Percentiles rank a stretch among this genome's conserved stretches.
phyloP scores from a whole-genome alignment of 2,329 filamentous ascomycete species.

The Microsporum ferrugineum region DNA sequence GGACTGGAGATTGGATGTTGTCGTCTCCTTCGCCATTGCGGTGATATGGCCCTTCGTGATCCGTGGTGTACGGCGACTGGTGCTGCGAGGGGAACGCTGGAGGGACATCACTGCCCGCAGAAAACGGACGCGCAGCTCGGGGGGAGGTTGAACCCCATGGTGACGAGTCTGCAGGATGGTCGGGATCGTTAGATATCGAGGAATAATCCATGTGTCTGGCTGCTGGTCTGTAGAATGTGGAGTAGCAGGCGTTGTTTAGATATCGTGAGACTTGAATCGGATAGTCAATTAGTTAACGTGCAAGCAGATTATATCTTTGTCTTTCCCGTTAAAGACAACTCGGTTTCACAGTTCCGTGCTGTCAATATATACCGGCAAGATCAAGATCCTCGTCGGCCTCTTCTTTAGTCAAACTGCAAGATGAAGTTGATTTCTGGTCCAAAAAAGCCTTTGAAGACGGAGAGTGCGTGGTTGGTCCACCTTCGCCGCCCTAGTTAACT shows the following conservation, averaged over 20 bases:
- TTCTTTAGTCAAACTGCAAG: not conserved
- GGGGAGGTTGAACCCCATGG: constrained; percentile 45
- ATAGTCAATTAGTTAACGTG: not conserved
- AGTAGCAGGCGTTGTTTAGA: not conserved
- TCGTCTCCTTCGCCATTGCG: constrained; percentile 10
- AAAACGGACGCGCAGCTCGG: constrained; percentile 30
- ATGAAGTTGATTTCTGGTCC: not conserved
- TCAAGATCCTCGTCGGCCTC: not conserved
- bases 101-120: constrained; percentile 29
- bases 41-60: constrained; percentile 8
- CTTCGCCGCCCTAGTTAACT: not conserved
- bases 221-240: not conserved
- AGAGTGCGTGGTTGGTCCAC: not conserved
- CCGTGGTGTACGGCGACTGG: constrained; percentile 25
- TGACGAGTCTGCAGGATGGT: constrained; percentile 47
- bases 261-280: not conserved
- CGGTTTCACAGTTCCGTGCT: not conserved
- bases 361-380: not conserved
- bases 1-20: constrained; percentile 32
- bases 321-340: too few relatives aligned
- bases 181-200: constrained; percentile 44
- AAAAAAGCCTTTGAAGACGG: not conserved
- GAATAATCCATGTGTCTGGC: constrained; percentile 53
- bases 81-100: constrained; percentile 31
- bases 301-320: not conserved